Conservation (phyloP, 345 rosid species). For the Eucalyptus pauciflora region DNA sequence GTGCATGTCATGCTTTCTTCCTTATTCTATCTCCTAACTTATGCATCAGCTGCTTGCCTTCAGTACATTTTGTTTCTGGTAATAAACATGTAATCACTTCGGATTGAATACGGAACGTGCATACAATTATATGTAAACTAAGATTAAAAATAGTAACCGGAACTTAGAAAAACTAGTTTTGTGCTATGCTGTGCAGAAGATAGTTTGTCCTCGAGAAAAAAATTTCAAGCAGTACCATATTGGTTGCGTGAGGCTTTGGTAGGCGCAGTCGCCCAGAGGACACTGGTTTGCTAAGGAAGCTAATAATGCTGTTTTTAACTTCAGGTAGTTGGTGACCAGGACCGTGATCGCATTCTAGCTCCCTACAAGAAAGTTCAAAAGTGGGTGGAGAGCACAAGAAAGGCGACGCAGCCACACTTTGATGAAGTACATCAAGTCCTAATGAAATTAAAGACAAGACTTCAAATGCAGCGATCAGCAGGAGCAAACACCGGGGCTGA, state of each 20-base stretch:
- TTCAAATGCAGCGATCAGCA: slow-evolving; percentile 9
- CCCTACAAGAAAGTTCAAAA: slow-evolving; percentile 59
- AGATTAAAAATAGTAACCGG: background rate
- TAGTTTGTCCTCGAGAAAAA: background rate
- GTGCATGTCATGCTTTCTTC: background rate
- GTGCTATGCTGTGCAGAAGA: background rate
- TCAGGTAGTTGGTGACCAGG: slow-evolving; percentile 68
- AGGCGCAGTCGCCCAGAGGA: background rate
- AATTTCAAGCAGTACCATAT: background rate
- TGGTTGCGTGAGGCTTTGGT: background rate
- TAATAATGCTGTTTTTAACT: background rate
- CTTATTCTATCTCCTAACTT: background rate
- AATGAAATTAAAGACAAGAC: slow-evolving; percentile 22
- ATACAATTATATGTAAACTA: background rate
- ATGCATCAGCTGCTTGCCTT: background rate
- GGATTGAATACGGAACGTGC: background rate
- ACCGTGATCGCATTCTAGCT: slow-evolving; percentile 32
- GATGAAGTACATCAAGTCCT: slow-evolving; percentile 56
- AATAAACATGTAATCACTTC: background rate
- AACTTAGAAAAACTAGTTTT: background rate
- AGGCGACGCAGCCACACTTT: slow-evolving; percentile 62
- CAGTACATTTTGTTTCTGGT: background rate
- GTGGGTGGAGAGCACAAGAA: slow-evolving; percentile 67
- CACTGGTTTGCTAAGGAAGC: background rate
- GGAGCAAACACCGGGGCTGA: background rate